phyloP scores from a whole-genome alignment of 345 rosid genomes.

The Pugionium dolabratum region DNA sequence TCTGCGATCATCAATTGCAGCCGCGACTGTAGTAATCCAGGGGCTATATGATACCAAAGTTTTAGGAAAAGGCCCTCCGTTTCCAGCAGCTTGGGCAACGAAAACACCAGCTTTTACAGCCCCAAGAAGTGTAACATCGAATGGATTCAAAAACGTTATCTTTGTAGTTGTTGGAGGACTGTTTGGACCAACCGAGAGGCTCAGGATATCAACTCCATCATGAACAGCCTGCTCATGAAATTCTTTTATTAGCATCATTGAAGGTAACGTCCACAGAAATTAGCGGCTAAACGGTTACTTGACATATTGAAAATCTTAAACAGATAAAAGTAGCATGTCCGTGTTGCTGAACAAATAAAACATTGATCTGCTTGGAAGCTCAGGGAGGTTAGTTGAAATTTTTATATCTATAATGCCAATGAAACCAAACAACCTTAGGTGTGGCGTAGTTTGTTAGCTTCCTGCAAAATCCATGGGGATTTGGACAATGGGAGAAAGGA shows the following conservation, averaged over 20 bases:
- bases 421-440: slow-evolving; percentile 59
- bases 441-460: slow-evolving; percentile 77
- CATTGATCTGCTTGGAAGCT: slow-evolving; percentile 82
- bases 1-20: slow-evolving; percentile 95
- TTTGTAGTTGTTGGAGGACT: slow-evolving; percentile 88
- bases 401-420: slow-evolving; percentile 72
- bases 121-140: slow-evolving; percentile 94
- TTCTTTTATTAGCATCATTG: slow-evolving; percentile 10
- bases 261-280: background rate
- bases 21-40: slow-evolving; percentile 95
- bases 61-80: slow-evolving; percentile 97
- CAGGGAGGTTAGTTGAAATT: slow-evolving; percentile 68
- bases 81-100: slow-evolving; percentile 99
- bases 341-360: too few species aligned
- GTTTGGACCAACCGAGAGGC: slow-evolving; percentile 94
- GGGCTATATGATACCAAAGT: slow-evolving; percentile 95
- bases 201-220: slow-evolving; percentile 97
- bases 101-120: slow-evolving; percentile 98
- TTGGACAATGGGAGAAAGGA: slow-evolving; percentile 68
- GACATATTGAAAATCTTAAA: too few species aligned
- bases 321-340: too few species aligned
- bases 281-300: background rate
- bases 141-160: slow-evolving; percentile 90
- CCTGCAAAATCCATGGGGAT: slow-evolving; percentile 77
- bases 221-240: slow-evolving; percentile 78